These are phyloP conservation scores for Chlamydomonas sphaeroides DNA, from an alignment of 139 green algal species.

Conservation along the genomic window DNA sequence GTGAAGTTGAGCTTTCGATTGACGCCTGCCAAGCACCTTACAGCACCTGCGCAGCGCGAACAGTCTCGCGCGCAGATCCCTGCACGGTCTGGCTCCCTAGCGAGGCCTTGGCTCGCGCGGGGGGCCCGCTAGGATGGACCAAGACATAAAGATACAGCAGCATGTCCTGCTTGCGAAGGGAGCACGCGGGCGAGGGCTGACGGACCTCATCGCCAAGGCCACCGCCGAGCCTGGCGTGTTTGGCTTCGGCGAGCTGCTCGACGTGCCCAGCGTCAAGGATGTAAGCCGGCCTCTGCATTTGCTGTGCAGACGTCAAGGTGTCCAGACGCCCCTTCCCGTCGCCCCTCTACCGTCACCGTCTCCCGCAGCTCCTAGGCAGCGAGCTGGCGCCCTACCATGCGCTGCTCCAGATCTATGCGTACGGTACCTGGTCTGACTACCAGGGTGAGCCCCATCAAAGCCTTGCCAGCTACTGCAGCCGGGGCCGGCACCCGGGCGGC, in stretches of 20 bases:
- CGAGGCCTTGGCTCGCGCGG: too few species aligned
- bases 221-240: slow-evolving; percentile 86
- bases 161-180: slow-evolving; percentile 79
- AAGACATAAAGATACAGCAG: slow-evolving; percentile 73
- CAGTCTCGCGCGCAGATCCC: not conserved
- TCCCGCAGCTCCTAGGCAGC: slow-evolving; percentile 31
- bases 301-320: too few species aligned
- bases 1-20: too few species aligned
- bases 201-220: slow-evolving; percentile 76
- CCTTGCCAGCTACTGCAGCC: too few species aligned
- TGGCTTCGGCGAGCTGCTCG: slow-evolving; percentile 89
- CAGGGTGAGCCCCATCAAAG: slow-evolving; percentile 64
- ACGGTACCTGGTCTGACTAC: slow-evolving; percentile 87
- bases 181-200: slow-evolving; percentile 57
- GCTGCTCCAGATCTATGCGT: slow-evolving; percentile 86
- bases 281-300: too few species aligned
- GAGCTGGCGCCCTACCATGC: slow-evolving; percentile 46
- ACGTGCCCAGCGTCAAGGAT: slow-evolving; percentile 75
- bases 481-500: too few species aligned
- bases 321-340: too few species aligned
- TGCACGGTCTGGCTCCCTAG: too few species aligned
- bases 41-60: too few species aligned
- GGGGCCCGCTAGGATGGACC: slow-evolving; percentile 39
- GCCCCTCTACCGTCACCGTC: too few species aligned
- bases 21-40: too few species aligned